Percentiles rank a stretch among this genome's conserved stretches.
These are phyloP conservation scores for Russula lepida DNA, from an alignment of 768 basidiomycete genomes.

Conservation along the genomic window DNA sequence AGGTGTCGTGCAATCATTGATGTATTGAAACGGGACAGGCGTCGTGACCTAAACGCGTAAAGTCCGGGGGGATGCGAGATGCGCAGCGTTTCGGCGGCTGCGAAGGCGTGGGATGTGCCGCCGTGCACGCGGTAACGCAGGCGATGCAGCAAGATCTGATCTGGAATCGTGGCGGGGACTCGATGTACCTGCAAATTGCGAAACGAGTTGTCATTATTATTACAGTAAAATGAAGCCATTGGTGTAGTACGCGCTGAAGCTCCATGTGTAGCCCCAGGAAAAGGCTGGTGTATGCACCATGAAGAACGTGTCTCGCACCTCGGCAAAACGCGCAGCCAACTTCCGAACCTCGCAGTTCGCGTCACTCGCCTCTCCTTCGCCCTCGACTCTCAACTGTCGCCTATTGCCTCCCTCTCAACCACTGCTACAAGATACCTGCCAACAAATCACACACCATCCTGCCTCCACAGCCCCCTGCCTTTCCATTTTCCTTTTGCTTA, in stretches of 20 bases:
- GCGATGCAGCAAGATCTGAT: constrained; percentile 87
- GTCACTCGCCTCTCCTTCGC: no score
- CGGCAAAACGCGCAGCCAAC: constrained; percentile 64
- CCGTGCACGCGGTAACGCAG: constrained; percentile 77
- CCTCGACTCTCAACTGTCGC: no score
- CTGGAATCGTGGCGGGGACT: constrained; percentile 87
- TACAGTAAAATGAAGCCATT: not conserved
- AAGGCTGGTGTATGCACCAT: constrained; percentile 89
- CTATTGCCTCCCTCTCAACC: no score
- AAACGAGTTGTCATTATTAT: not conserved
- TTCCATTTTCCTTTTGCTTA: no score
- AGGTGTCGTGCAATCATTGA: constrained; percentile 86
- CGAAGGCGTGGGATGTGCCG: constrained; percentile 65
- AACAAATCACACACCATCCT: no score
- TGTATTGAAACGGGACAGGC: constrained; percentile 79
- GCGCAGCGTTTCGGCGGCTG: constrained; percentile 50
- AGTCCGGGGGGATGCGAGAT: constrained; percentile 40
- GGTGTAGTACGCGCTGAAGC: constrained; percentile 58
- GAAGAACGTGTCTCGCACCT: constrained; percentile 82
- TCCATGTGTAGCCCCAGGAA: constrained; percentile 90
- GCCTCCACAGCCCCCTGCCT: no score
- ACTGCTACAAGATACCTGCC: no score
- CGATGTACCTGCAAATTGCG: constrained; percentile 61
- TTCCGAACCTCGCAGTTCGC: constrained; percentile 55
- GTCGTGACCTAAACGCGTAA: constrained; percentile 49